Base-by-base conservation (phyloP, 2,329 filamentous ascomycete genomes). In the Pseudocercospora crystallina region DNA sequence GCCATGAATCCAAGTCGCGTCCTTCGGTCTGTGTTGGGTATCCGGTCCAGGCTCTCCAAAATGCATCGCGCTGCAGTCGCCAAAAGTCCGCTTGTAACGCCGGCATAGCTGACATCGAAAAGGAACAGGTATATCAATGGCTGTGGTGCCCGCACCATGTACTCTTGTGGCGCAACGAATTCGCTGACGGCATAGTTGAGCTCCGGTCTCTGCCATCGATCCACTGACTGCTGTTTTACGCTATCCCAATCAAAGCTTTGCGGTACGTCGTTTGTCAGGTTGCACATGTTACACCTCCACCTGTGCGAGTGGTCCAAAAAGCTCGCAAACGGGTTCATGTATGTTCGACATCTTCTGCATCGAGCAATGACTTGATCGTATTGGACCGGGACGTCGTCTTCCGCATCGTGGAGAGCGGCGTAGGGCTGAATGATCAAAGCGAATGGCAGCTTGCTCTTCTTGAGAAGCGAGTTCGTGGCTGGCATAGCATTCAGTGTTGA, bases 271-370 rank as follows among this genome's bases (percentile, higher is more conserved):
- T 99, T 99, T 62, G 91, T 96, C 59, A 99, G 79, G 72, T 96
- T 97, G 73, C 94, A 99, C 91, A 99, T 96, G 75, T 99, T 99
- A 77, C 94, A 99, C 66, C 92, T 86, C 94, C 94, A 99, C 67
- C 94, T 83, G 74, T 99, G 94, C 40, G 94, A 94, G 67, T 97
- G 90, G 65, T 99, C 94, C 54, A 99, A 77, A 75, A 99, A 99
- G 40, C 89, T 90, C 53, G 95, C 94, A 63, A 92, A 99, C 10
- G 94, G 91, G 70, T 97, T 97, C 78, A 97, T 97, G 71, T 97
- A 97, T 49, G 92, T 94, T 62, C 94, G 82, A 74, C 94, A 99
- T 73, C 94, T 86, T 71, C 94, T 84, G 78, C 94, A 99, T 66
- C 94, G 86, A 50, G 92, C 95, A 69, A 99, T 99, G 59, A 97